Evolutionary conservation across 441 rosid species (phyloP), one percentile per base, ranked within the genome.

Genomic region (Viola pubescens): DNA sequence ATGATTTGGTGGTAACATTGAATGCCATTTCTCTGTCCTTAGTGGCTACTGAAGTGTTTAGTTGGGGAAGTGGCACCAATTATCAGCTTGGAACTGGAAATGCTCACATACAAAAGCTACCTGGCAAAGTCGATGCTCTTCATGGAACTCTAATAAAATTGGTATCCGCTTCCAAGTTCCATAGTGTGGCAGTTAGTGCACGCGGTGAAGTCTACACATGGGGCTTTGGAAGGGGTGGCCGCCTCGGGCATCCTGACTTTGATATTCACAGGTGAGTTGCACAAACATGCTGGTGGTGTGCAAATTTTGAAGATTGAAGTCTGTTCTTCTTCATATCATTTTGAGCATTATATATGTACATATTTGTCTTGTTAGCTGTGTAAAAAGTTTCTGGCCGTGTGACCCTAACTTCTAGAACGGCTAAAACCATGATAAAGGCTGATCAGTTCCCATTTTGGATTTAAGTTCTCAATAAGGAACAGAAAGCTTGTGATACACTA

Each of bases 241-340:
- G 99, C 64, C 99, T 94, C 80, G 99, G 99, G 67, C 99, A 94
- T 73, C 97, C 99, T 63, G 99, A 94, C 71, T 94, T 94, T 76
- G 96, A 94, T 74, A 94, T 94, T 70, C 99, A 94, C 78, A 94
- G 99, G 99, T 90, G 73, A 42, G 41, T 34, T 42, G 43, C 56
- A 6, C 11, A 37, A 43, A 46, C 46, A 6, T 60, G 34, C 46
- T 9, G 10, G n/a, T 7, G 26, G 9, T 56, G 37, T n/a, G 59
- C 57, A 26, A 45, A 48, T 9, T 51, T 54, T 13, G 4, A 46
- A 49, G 51, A 45, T 43, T 61, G 6, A 44, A 45, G 4, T 39
- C 45, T 16, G 13, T 26, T 59, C 41, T 53, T 7, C n/a, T n/a
- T 57, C 4, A 7, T 47, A 1, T 47, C 11, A 7, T 45, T 68